Percentiles rank a stretch among this genome's conserved stretches.
Evolutionary conservation across 495 filamentous ascomycete species (phyloP).

Genomic region (Podospora pseudopauciseta): DNA sequence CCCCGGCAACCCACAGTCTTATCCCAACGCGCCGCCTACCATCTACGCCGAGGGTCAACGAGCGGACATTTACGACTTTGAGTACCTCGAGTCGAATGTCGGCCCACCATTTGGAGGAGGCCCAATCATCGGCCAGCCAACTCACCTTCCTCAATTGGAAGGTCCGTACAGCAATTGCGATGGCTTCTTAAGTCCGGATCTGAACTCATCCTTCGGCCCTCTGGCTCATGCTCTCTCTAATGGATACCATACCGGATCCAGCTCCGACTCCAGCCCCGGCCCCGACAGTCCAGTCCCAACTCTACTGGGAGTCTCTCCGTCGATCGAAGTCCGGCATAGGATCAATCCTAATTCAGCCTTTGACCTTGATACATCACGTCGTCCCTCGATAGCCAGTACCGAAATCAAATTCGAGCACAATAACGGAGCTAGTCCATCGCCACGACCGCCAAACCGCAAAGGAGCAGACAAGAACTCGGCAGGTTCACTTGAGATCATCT

Average conservation of each 20-base stretch:
- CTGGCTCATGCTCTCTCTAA: background rate
- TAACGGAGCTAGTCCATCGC: background rate
- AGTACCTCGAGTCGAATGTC: background rate
- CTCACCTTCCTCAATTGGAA: background rate
- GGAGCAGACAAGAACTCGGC: background rate
- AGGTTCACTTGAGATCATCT: constrained; percentile 17
- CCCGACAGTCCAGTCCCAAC: background rate
- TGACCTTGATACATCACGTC: background rate
- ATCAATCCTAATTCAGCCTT: background rate
- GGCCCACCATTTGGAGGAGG: background rate
- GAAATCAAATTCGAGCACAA: background rate
- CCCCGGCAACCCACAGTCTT: background rate
- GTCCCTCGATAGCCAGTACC: background rate
- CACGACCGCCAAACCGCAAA: background rate
- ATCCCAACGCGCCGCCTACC: background rate
- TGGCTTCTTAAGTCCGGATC: background rate
- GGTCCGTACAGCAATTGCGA: background rate
- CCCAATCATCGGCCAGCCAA: background rate
- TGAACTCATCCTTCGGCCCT: background rate
- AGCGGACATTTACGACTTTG: background rate
- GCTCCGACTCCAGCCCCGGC: background rate
- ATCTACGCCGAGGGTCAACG: background rate
- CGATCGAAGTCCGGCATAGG: background rate
- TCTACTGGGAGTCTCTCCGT: background rate
- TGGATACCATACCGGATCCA: background rate